A percentile compares a stretch with the other conserved stretches of the same genome.
phyloP scores from a whole-genome alignment of 2,329 filamentous ascomycete genomes.

The Aureobasidium sp. region DNA sequence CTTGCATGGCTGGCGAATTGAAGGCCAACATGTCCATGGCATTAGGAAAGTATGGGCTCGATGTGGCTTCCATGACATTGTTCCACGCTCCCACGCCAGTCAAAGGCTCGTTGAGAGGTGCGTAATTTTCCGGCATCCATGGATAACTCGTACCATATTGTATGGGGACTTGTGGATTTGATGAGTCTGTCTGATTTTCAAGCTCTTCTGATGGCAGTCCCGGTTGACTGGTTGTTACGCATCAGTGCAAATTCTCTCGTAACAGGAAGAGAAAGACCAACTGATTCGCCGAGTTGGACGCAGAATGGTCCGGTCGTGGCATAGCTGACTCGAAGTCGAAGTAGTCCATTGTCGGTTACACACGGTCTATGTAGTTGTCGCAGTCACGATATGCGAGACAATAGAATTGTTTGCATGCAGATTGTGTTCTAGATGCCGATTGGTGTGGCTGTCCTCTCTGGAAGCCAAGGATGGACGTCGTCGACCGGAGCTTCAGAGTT shows the following conservation, averaged over 20 bases:
- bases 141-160: background rate
- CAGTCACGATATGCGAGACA: background rate
- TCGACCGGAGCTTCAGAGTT: background rate
- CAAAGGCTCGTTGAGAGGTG: background rate
- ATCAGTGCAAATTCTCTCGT: constrained; percentile 13
- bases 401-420: background rate
- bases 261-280: constrained; percentile 7
- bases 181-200: background rate
- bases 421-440: background rate
- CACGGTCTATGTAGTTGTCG: background rate
- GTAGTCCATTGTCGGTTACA: constrained; percentile 4
- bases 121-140: background rate
- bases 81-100: background rate
- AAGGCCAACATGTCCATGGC: background rate
- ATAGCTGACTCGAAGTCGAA: constrained; percentile 5
- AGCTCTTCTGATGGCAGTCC: background rate
- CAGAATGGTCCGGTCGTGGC: background rate
- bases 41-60: background rate
- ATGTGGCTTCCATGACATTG: background rate
- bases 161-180: background rate
- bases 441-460: background rate
- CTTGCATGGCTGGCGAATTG: background rate
- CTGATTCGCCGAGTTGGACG: constrained; percentile 7
- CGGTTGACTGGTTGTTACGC: background rate
- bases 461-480: background rate